phyloP scores from a whole-genome alignment of 768 basidiomycete genomes.

The Coprinopsis sp. region DNA sequence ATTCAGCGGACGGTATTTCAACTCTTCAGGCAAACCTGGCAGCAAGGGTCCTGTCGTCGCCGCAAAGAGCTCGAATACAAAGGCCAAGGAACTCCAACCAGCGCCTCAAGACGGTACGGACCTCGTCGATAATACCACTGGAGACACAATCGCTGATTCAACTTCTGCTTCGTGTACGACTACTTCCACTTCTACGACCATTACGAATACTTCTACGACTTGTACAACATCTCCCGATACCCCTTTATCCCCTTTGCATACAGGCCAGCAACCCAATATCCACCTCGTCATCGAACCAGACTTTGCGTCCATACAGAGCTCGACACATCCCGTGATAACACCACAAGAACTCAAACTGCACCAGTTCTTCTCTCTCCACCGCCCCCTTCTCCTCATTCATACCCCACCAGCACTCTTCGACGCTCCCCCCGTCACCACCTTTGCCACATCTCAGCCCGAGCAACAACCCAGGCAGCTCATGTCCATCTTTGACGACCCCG shows the following conservation, averaged over 20 bases:
- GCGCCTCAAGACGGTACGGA: conserved; percentile 6
- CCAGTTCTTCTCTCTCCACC: conserved; percentile 80
- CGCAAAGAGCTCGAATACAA: conserved; percentile 23
- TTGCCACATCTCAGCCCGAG: conserved; percentile 12
- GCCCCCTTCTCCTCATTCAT: conserved; percentile 68
- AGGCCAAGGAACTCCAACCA: conserved; percentile 6
- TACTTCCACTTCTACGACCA: too few species aligned
- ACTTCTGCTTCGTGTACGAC: too few species aligned
- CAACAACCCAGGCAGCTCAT: conserved; percentile 14
- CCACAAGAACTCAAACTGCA: conserved; percentile 74
- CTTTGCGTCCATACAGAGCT: conserved; percentile 14
- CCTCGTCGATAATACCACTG: background rate
- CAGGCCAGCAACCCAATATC: too few species aligned
- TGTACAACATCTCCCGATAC: too few species aligned
- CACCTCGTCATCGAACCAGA: conserved; percentile 10
- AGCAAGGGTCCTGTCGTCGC: conserved; percentile 44
- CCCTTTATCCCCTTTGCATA: too few species aligned
- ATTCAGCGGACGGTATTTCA: conserved; percentile 69
- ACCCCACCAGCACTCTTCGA: conserved; percentile 54
- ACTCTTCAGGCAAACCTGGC: conserved; percentile 46
- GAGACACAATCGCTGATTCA: conserved; percentile 3
- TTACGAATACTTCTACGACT: too few species aligned
- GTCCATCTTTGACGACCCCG: conserved; percentile 22
- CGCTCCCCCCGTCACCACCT: conserved; percentile 24
- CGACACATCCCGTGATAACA: conserved; percentile 51